These are phyloP conservation scores for Colletotrichum viniferum DNA, from an alignment of 2,329 filamentous ascomycete species.

Conservation along the genomic window DNA sequence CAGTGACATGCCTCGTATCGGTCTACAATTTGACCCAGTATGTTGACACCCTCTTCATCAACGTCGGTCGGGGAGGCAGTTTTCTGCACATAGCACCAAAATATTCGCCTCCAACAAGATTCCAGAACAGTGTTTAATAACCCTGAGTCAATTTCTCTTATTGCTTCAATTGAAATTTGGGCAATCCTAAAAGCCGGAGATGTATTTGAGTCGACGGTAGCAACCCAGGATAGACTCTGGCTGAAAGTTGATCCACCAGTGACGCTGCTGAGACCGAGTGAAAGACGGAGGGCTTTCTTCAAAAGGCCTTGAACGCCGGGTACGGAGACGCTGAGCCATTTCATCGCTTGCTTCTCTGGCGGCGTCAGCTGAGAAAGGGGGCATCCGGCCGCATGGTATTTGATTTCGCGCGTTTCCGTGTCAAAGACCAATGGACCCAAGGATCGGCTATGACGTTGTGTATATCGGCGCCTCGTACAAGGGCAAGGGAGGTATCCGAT, in stretches of 20 bases:
- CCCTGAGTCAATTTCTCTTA: no score
- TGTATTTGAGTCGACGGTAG: neutral
- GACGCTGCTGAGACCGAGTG: neutral
- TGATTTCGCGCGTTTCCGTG: neutral
- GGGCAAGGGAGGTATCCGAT: neutral
- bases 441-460: neutral
- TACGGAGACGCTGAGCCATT: neutral
- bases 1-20: no score
- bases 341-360: neutral
- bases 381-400: neutral
- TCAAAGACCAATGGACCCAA: neutral
- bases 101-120: neutral
- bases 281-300: neutral
- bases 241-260: neutral
- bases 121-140: neutral
- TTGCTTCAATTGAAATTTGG: accelerated
- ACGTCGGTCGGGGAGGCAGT: neutral
- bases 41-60: neutral
- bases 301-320: neutral
- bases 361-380: neutral
- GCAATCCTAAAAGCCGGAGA: neutral
- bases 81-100: neutral
- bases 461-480: neutral
- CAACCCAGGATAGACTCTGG: neutral
- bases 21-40: neutral